Evolutionary conservation across 495 filamentous ascomycete genomes (phyloP), one percentile per base, ranked within the genome.

Genomic region (Tuber indicum): DNA sequence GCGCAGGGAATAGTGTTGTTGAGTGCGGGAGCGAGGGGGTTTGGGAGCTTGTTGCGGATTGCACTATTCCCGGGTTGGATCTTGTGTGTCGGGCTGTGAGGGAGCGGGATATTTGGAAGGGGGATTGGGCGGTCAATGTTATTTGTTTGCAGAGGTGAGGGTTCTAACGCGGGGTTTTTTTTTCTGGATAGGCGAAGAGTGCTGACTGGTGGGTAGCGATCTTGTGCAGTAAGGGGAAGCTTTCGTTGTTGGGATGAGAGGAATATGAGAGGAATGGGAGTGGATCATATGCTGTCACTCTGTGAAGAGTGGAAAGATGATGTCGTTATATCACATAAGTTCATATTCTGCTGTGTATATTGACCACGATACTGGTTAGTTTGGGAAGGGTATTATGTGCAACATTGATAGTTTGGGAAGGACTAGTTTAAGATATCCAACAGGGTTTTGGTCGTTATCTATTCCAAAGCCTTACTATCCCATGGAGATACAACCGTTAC

Each of bases 141-240:
- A 52, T 58, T 72, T 79, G 76, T n/a, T 78, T 75, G 42, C 44
- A 73, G 36, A 43, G 70, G 78, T 78, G 52, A 46, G 78, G 77
- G 58, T 47, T 36, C n/a, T 17, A 62, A 62, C 26, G 52, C 10
- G 52, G 52, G 26, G 14, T 62, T 14, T 26, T 17, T 16, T 46
- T 17, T 16, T 46, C 39, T 41, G 10, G 52, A 32, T 62, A 14
- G 52, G 3, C n/a, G 10, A 26, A 62, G 52, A 14, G n/a, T 36
- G 26, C 26, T 66, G 12, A 62, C 26, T 66, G 10, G 4, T 36
- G 26, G 58, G 1, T 66, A 66, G 58, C 19, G 26, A 66, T 66
- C 58, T 66, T 19, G 58, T 8, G 3, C 14, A 9, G 26, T 66
- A 66, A 7, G 3, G 52, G 52, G n/a, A 62, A 32, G 21, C 7